phyloP scores from a whole-genome alignment of 2,329 filamentous ascomycete genomes.

The Fusarium nematophilum region DNA sequence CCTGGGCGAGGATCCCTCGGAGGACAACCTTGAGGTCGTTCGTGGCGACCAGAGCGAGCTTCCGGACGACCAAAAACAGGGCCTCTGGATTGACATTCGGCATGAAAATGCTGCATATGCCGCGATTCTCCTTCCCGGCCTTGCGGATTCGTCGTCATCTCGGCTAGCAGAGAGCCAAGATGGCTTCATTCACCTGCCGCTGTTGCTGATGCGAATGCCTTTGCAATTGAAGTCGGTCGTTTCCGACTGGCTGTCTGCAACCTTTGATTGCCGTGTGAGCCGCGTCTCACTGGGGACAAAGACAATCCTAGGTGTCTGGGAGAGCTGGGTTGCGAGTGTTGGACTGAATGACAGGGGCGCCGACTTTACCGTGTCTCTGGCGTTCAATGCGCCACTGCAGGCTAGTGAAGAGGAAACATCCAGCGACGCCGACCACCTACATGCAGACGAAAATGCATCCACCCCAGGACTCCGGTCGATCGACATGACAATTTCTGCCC shows the following conservation, averaged over 20 bases:
- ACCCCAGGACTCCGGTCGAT: constrained; percentile 54
- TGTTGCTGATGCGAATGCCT: constrained; percentile 68
- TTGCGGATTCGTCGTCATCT: constrained; percentile 18
- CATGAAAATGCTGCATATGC: constrained; percentile 66
- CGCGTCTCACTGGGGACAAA: constrained; percentile 62
- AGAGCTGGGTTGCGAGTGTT: constrained; percentile 60
- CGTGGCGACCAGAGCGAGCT: constrained; percentile 30
- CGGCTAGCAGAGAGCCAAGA: constrained; percentile 6
- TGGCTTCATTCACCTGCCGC: constrained; percentile 61
- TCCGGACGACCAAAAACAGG: constrained; percentile 43
- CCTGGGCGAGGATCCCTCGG: constrained; percentile 45
- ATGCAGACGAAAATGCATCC: constrained; percentile 17
- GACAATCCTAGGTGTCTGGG: constrained; percentile 62
- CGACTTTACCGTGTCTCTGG: constrained; percentile 63
- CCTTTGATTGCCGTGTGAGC: constrained; percentile 68
- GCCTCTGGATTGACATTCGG: constrained; percentile 59
- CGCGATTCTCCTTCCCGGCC: constrained; percentile 61
- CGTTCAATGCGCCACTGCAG: constrained; percentile 58
- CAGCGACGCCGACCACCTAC: constrained; percentile 31
- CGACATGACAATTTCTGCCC: constrained; percentile 63
- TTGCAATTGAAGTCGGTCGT: constrained; percentile 61
- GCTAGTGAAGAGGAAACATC: constrained; percentile 7
- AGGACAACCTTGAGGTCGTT: constrained; percentile 18
- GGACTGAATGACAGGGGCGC: constrained; percentile 50
- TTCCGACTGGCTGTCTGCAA: constrained; percentile 62